These are phyloP conservation scores for Kodamaea leandrae DNA, from an alignment of 805 yeast genomes.

Conservation along the genomic window DNA sequence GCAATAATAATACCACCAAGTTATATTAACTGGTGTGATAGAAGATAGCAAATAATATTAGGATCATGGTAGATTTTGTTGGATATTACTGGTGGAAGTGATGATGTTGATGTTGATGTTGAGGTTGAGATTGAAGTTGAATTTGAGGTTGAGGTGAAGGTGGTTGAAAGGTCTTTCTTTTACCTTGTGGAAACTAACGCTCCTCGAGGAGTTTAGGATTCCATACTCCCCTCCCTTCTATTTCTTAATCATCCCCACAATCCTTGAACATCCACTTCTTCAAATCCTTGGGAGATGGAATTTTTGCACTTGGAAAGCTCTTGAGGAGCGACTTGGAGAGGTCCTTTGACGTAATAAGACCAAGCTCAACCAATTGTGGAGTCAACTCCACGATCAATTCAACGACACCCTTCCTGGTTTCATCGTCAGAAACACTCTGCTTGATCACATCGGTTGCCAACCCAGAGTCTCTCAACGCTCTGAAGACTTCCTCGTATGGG, in stretches of 20 bases:
- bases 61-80: too few relatives aligned
- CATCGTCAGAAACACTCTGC: slow-evolving; percentile 27
- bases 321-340: slow-evolving; percentile 2
- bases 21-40: too few relatives aligned
- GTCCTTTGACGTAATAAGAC: background rate
- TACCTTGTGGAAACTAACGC: too few relatives aligned
- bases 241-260: background rate
- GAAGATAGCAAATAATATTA: too few relatives aligned
- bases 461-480: slow-evolving; percentile 29
- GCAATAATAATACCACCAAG: too few relatives aligned
- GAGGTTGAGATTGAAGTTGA: too few relatives aligned
- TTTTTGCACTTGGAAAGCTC: slow-evolving; percentile 4
- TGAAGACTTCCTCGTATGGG: slow-evolving; percentile 31
- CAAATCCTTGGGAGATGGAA: slow-evolving; percentile 6
- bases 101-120: too few relatives aligned
- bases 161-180: too few relatives aligned
- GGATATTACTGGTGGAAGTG: too few relatives aligned
- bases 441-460: slow-evolving; percentile 28
- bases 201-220: too few relatives aligned
- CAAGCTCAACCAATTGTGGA: slow-evolving; percentile 10
- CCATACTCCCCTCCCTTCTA: background rate
- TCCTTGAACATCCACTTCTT: slow-evolving; percentile 1
- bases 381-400: slow-evolving; percentile 23
- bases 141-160: too few relatives aligned
- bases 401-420: slow-evolving; percentile 26